Evolutionary conservation across 331 rosid genomes (phyloP), one percentile per base, ranked within the genome.

Genomic region (Quercus phellos): DNA sequence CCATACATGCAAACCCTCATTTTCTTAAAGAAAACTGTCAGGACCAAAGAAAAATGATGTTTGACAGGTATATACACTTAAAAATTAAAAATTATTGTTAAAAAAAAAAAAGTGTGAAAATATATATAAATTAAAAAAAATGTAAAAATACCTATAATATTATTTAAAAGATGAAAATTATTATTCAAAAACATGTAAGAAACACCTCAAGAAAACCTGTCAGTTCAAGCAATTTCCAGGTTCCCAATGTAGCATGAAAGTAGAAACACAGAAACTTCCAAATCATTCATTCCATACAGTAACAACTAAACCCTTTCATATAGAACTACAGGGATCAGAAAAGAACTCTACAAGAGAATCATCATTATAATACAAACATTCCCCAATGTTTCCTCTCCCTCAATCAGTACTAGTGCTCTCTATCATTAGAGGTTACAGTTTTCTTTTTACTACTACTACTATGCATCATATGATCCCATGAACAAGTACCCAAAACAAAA

Each of bases 381-480:
- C 8, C 35, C 51, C 6, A 66, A 51, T 29, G 64, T 26, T 21
- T 19, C 64, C 29, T 64, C 79, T 64, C 22, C 74, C 68, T 32
- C 68, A 19, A 26, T 27, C 79, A 29, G 16, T 12, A 30, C 79
- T 32, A 66, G 16, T 16, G 56, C 59, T 64, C 59, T 64, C 3
- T 63, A 75, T 66, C 67, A 51, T 76, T 30, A 32, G 71, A 66
- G 14, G 67, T 76, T 53, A 67, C 55, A 76, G 1, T 67, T 67
- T 27, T 66, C 16, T 3, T 46, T 46, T 46, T 46, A 2, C 16
- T 46, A 10, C 16, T 12, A 66, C 22, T 66, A 66, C 27, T n/a
- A 34, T 18, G 71, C 71, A 35, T 66, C 71, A 66, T 66, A 63
- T 30, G 5, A 63, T 6, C 29, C 66, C 34, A 59, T 24, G 16